Percentiles rank a stretch among this genome's conserved stretches.
Conservation (phyloP, 2,329 filamentous ascomycete species). For the Arthrocladium fulminans region DNA sequence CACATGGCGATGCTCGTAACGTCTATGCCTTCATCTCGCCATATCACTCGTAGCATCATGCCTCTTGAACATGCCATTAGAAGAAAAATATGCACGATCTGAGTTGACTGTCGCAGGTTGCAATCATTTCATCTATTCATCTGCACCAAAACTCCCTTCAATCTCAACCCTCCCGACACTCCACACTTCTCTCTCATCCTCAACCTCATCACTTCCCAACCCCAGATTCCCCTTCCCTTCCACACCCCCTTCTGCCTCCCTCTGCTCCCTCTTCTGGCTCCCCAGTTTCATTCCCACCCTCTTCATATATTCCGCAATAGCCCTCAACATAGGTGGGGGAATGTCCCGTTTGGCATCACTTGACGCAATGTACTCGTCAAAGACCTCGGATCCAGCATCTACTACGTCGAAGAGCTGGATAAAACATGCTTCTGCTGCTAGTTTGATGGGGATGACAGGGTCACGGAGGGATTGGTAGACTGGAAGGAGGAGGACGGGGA, state of each 20-base stretch:
- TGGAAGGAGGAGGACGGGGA: slow-evolving; percentile 68
- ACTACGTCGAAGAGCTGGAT: slow-evolving; percentile 83
- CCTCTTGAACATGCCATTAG: too few relatives aligned
- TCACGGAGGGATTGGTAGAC: slow-evolving; percentile 88
- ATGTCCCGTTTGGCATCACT: slow-evolving; percentile 49
- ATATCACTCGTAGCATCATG: too few relatives aligned
- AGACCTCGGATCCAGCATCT: slow-evolving; percentile 74
- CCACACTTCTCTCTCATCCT: slow-evolving; percentile 94
- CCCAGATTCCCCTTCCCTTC: slow-evolving; percentile 67
- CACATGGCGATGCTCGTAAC: too few relatives aligned
- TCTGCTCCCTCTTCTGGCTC: slow-evolving; percentile 78
- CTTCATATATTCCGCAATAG: slow-evolving; percentile 97
- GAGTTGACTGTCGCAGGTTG: too few relatives aligned
- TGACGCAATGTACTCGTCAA: slow-evolving; percentile 74
- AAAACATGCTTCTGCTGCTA: slow-evolving; percentile 90
- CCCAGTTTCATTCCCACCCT: slow-evolving; percentile 76
- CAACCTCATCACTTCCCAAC: slow-evolving; percentile 78
- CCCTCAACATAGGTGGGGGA: slow-evolving; percentile 65
- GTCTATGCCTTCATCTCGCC: too few relatives aligned
- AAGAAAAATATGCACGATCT: too few relatives aligned
- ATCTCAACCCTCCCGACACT: slow-evolving; percentile 85
- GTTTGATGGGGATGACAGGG: slow-evolving; percentile 85
- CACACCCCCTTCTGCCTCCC: slow-evolving; percentile 80
- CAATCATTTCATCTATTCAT: not conserved
- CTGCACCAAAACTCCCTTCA: slow-evolving; percentile 29